Evolutionary conservation across 2,329 filamentous ascomycete genomes (phyloP).

Genomic region (Hymenoscyphus salicellus): DNA sequence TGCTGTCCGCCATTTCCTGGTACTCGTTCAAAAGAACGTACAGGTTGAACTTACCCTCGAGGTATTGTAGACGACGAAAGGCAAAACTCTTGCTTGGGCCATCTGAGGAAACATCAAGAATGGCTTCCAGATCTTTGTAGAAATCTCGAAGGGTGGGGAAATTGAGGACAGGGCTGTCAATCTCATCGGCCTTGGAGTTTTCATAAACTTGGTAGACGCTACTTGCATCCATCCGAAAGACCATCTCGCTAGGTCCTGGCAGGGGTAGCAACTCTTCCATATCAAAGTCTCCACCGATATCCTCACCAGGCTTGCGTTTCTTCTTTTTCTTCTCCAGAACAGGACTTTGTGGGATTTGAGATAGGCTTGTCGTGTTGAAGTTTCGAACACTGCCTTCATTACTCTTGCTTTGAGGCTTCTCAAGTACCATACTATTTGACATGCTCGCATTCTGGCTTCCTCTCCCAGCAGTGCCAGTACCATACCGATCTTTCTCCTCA

Average conservation of each 20-base stretch:
- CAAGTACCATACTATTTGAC: constrained; percentile 35
- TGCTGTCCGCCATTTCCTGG: constrained; percentile 95
- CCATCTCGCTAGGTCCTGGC: constrained; percentile 65
- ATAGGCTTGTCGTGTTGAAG: constrained; percentile 20
- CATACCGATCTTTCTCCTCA: constrained; percentile 41
- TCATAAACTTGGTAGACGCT: constrained; percentile 94
- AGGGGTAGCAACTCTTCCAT: constrained; percentile 74
- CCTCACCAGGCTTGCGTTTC: constrained; percentile 78
- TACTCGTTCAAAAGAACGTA: constrained; percentile 94
- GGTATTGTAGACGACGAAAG: constrained; percentile 87
- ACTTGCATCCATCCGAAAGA: constrained; percentile 74
- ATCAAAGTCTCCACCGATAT: constrained; percentile 90
- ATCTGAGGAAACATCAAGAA: constrained; percentile 87
- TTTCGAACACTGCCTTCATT: constrained; percentile 19
- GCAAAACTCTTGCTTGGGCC: constrained; percentile 97
- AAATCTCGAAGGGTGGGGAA: constrained; percentile 94
- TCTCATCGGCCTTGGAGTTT: constrained; percentile 57
- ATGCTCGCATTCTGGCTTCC: constrained; percentile 50
- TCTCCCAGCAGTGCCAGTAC: constrained; percentile 26
- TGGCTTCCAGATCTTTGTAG: constrained; percentile 87
- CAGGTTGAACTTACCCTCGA: constrained; percentile 96
- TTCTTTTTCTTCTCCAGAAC: constrained; percentile 48
- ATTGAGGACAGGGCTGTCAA: constrained; percentile 67
- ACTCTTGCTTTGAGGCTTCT: constrained; percentile 29
- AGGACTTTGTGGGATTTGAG: constrained; percentile 37